A percentile compares a stretch with the other conserved stretches of the same genome.
Evolutionary conservation across 2,329 filamentous ascomycete species (phyloP).

Genomic region (Colletotrichum sp.): DNA sequence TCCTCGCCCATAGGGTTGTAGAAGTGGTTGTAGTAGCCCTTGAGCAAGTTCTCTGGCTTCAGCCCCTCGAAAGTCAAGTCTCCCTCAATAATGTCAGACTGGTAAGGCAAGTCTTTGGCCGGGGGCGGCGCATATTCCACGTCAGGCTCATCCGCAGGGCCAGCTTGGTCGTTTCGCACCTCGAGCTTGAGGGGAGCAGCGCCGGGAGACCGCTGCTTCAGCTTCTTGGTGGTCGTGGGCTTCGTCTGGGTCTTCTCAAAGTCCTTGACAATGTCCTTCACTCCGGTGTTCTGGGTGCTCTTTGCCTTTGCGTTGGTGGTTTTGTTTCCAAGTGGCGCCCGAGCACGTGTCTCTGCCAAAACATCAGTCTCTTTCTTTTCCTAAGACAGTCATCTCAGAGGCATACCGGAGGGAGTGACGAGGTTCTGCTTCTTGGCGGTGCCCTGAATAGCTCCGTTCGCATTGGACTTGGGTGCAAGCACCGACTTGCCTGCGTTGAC

Average conservation of each 20-base stretch:
- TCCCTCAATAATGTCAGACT: constrained; percentile 69
- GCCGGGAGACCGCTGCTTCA: constrained; percentile 60
- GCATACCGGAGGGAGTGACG: constrained; percentile 22
- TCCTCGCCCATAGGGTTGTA: constrained; percentile 70
- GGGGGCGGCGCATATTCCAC: constrained; percentile 89
- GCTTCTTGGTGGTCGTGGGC: constrained; percentile 63
- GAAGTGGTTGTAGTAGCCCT: constrained; percentile 66
- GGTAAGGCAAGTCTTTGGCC: constrained; percentile 68
- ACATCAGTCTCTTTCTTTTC: not conserved
- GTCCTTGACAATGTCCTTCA: constrained; percentile 63
- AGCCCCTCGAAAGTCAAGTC: constrained; percentile 62
- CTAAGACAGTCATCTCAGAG: constrained; percentile 6
- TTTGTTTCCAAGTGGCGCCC: constrained; percentile 89
- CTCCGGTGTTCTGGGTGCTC: constrained; percentile 69
- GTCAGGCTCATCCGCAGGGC: constrained; percentile 66
- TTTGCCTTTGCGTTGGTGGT: constrained; percentile 92
- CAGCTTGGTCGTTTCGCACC: constrained; percentile 59
- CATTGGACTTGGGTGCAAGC: constrained; percentile 56
- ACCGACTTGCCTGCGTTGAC: constrained; percentile 65
- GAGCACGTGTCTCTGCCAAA: constrained; percentile 64
- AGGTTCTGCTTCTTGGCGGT: constrained; percentile 20
- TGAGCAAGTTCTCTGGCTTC: constrained; percentile 63
- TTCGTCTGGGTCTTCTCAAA: constrained; percentile 67
- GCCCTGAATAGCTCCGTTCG: constrained; percentile 43
- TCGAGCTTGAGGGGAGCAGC: constrained; percentile 65